Evolutionary conservation across 23 red algal genomes (phyloP), one percentile per base, ranked within the genome.

Genomic region (Gracilaria domingensis): DNA sequence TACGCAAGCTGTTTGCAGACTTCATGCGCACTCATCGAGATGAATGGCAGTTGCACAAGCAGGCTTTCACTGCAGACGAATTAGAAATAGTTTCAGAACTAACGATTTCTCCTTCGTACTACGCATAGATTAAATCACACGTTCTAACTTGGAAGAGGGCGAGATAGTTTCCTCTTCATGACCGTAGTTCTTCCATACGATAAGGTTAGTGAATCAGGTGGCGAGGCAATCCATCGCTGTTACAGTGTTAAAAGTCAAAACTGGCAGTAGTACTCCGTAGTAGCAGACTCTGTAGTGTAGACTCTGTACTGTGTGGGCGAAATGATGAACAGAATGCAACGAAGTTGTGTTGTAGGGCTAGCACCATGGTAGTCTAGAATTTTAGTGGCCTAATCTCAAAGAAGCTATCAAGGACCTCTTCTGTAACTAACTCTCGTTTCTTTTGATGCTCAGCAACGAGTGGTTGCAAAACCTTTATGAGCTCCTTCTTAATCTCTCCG

Each of bases 11-110:
- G 45, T 98, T 98, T 61, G 83, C 91, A 23, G 95, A 98, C 70
- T 98, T 98, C 78, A 94, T 93, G 95, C 82, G 95, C 26, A 98
- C 91, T 20, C 95, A 98, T 87, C 84, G 93, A 35, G 95, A 98
- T 77, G 95, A 98, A 69, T 98, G 95, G 95, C 42, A 76, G 44
- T 80, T 61, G 8, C 95, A 95, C 58, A 88, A 90, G 67, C 16
- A 65, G 62, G 57, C 55, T 39, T 98, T 98, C 60, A 81, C 78
- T 44, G 29, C 66, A 17, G 95, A 98, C 23, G 87, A 98, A 82
- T 38, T 90, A n/a, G 95, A 98, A 24, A 86, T 81, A 55, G 92
- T 98, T 29, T 95, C 90, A 6, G 95, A 98, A 81, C 65, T 94
- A 53, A 81, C 90, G 37, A 89, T 98, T 23, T 94, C 95, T 5